phyloP scores from a whole-genome alignment of 2,329 filamentous ascomycete species.

The Verticillium isaacii region DNA sequence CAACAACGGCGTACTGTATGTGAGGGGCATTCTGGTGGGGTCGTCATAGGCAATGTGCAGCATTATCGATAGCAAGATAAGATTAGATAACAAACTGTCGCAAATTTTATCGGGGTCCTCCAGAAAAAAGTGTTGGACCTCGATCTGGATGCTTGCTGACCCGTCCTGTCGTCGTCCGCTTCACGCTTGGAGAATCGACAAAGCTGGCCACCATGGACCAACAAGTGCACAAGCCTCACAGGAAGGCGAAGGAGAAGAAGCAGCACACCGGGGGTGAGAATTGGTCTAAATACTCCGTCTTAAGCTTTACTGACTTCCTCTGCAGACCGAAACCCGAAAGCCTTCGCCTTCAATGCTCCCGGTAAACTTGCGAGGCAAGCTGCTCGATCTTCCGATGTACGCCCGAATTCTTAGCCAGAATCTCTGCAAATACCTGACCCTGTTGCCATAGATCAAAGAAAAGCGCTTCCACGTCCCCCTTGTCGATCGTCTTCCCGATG shows the following conservation, averaged over 20 bases:
- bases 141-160: background rate
- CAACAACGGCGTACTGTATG: background rate
- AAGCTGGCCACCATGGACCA: constrained; percentile 62
- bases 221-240: constrained; percentile 80
- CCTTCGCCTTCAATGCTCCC: constrained; percentile 79
- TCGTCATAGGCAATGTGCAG: background rate
- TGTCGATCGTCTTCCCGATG: constrained; percentile 91
- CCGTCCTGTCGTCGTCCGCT: background rate
- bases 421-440: background rate
- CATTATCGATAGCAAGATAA: background rate
- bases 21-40: background rate
- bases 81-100: constrained; percentile 1
- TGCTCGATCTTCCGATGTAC: constrained; percentile 66
- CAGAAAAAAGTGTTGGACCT: constrained; percentile 2
- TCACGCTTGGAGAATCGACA: background rate
- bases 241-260: constrained; percentile 87
- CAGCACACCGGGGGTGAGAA: constrained; percentile 50
- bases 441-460: constrained; percentile 68
- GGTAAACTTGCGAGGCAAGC: constrained; percentile 75
- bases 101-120: constrained; percentile 1
- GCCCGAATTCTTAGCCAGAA: constrained; percentile 11
- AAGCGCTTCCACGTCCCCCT: constrained; percentile 94
- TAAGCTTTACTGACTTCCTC: constrained; percentile 14
- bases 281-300: background rate
- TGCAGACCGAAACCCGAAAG: constrained; percentile 77